Evolutionary conservation across 1,284 basidiomycete species (phyloP).

Genomic region (Trichosporon sp.): DNA sequence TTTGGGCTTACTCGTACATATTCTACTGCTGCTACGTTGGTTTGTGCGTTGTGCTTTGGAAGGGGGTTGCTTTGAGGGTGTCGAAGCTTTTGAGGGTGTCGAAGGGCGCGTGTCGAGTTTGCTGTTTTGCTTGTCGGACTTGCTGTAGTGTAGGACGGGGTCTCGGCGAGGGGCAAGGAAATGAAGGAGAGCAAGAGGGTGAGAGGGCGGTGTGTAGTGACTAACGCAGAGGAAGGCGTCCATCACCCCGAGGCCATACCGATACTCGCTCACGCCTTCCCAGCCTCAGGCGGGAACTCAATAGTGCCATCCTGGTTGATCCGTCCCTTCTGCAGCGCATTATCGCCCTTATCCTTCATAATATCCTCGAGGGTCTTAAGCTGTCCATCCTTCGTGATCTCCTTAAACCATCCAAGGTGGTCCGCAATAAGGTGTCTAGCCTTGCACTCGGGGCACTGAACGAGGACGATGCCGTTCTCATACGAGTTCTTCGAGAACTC

Average conservation of each 20-base stretch:
- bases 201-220: too few relatives aligned
- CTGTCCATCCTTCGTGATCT: constrained; percentile 61
- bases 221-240: too few relatives aligned
- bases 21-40: neutral
- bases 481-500: constrained; percentile 81
- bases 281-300: constrained; percentile 31
- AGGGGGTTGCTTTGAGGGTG: too few relatives aligned
- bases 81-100: too few relatives aligned
- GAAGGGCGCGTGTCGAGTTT: neutral
- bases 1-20: neutral
- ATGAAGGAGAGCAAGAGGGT: too few relatives aligned
- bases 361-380: constrained; percentile 75
- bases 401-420: constrained; percentile 80
- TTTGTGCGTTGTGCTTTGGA: too few relatives aligned
- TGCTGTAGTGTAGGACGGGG: too few relatives aligned
- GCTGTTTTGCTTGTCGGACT: neutral
- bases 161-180: too few relatives aligned
- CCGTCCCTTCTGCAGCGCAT: constrained; percentile 61
- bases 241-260: too few relatives aligned
- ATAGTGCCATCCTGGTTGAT: constrained; percentile 51
- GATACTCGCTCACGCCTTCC: neutral
- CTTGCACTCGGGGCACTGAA: constrained; percentile 86
- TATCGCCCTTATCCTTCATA: constrained; percentile 62
- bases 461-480: constrained; percentile 79
- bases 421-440: constrained; percentile 85